Evolutionary conservation across 768 basidiomycete species (phyloP).

Genomic region (Russula sp.): DNA sequence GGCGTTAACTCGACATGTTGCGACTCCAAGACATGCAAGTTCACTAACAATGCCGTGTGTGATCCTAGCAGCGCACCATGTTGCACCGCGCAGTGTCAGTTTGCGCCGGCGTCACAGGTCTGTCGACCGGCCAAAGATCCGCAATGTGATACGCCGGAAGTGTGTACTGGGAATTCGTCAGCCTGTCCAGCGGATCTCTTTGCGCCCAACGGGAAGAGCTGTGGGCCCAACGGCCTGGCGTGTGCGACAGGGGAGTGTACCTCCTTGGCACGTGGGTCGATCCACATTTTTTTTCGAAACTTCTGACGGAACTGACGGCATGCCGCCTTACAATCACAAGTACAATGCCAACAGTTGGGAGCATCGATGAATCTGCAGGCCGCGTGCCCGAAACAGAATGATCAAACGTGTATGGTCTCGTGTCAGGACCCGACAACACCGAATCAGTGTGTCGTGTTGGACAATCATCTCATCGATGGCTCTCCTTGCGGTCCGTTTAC

Average conservation of each 20-base stretch:
- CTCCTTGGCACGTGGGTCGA: constrained; percentile 56
- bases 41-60: constrained; percentile 66
- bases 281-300: constrained; percentile 7
- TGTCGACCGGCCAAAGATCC: constrained; percentile 71
- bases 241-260: constrained; percentile 83
- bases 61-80: constrained; percentile 75
- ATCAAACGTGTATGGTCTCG: constrained; percentile 71
- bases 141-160: constrained; percentile 63
- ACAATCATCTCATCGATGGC: constrained; percentile 72
- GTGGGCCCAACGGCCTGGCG: constrained; percentile 59
- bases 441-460: constrained; percentile 66
- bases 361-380: constrained; percentile 63
- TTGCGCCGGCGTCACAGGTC: constrained; percentile 63
- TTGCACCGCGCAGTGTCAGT: constrained; percentile 66
- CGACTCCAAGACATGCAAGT: constrained; percentile 71
- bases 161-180: constrained; percentile 71
- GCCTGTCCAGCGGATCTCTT: constrained; percentile 66
- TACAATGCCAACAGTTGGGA: constrained; percentile 74
- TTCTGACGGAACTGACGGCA: constrained; percentile 19
- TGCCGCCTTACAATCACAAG: constrained; percentile 38
- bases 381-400: constrained; percentile 62
- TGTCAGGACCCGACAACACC: constrained; percentile 66
- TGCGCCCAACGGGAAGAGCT: constrained; percentile 62
- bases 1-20: constrained; percentile 66
- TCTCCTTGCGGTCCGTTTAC: constrained; percentile 69